Conservation (phyloP, 2,329 filamentous ascomycete genomes). For the Scolecobasidium constrictum region DNA sequence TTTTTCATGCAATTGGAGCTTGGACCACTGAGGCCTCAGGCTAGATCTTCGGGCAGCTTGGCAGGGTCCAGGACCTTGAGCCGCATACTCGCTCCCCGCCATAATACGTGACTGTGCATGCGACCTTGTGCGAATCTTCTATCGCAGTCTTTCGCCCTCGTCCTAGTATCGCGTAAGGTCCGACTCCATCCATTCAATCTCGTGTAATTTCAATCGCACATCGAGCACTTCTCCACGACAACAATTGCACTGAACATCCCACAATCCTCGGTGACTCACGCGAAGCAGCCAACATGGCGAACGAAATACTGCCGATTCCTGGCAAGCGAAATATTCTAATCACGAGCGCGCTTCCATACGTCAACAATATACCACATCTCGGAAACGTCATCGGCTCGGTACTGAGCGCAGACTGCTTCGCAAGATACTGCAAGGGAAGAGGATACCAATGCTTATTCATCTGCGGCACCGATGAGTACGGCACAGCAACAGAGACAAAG, state of each 20-base stretch:
- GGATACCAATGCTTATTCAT: slow-evolving; percentile 73
- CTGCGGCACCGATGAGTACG: slow-evolving; percentile 85
- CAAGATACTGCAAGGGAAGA: slow-evolving; percentile 67
- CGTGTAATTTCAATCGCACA: too few relatives aligned
- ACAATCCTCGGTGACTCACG: too few relatives aligned
- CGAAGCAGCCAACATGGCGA: slow-evolving; percentile 2
- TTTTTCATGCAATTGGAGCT: slow-evolving; percentile 2
- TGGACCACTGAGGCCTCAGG: not conserved
- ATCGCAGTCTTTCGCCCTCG: too few relatives aligned
- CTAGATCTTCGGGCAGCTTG: too few relatives aligned
- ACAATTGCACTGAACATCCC: too few relatives aligned
- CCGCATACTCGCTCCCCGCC: too few relatives aligned
- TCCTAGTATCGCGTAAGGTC: too few relatives aligned
- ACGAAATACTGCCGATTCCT: slow-evolving; percentile 28
- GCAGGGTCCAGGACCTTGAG: too few relatives aligned
- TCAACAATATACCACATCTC: slow-evolving; percentile 59
- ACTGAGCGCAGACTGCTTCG: slow-evolving; percentile 74
- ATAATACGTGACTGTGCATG: too few relatives aligned
- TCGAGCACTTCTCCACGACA: too few relatives aligned
- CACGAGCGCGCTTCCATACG: slow-evolving; percentile 84
- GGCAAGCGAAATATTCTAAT: slow-evolving; percentile 77
- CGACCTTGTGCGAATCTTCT: too few relatives aligned
- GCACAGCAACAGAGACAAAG: slow-evolving; percentile 92
- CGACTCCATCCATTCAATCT: too few relatives aligned
- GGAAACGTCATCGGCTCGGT: slow-evolving; percentile 85